These are phyloP conservation scores for Rhipidocladum racemiflorum DNA, from an alignment of 176 grass and related monocot species.

Conservation along the genomic window DNA sequence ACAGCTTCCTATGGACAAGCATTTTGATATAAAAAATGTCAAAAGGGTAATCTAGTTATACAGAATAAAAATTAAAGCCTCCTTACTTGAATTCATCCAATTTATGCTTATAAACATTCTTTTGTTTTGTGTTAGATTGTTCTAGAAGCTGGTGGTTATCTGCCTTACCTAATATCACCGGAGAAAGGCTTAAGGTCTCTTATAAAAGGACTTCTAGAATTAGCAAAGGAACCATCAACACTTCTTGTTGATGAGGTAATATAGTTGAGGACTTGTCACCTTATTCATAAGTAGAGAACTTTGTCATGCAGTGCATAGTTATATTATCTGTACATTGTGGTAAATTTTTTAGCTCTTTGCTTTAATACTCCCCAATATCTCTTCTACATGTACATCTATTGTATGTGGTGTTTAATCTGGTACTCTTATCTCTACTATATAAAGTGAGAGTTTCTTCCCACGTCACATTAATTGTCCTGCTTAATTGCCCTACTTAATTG, in stretches of 20 bases:
- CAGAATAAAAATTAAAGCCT: background rate
- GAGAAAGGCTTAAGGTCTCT: conserved; percentile 80
- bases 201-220: conserved; percentile 73
- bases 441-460: too few species aligned
- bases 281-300: background rate
- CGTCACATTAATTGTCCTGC: too few species aligned
- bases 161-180: conserved; percentile 80
- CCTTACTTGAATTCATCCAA: background rate
- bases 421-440: too few species aligned
- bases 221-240: conserved; percentile 78
- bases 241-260: conserved; percentile 88
- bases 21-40: conserved; percentile 96
- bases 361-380: background rate
- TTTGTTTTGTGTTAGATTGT: conserved; percentile 52
- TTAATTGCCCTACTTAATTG: too few species aligned
- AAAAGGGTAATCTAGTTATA: conserved; percentile 67
- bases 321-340: background rate
- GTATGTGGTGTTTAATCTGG: background rate
- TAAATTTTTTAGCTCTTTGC: background rate
- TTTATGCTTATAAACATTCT: conserved; percentile 7
- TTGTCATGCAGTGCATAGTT: background rate
- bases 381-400: conserved; percentile 4
- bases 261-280: background rate
- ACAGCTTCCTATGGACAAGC: conserved; percentile 70
- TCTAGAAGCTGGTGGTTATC: conserved; percentile 85